Evolutionary conservation across 2,329 filamentous ascomycete species (phyloP).

Genomic region (Westerdykella ornata): DNA sequence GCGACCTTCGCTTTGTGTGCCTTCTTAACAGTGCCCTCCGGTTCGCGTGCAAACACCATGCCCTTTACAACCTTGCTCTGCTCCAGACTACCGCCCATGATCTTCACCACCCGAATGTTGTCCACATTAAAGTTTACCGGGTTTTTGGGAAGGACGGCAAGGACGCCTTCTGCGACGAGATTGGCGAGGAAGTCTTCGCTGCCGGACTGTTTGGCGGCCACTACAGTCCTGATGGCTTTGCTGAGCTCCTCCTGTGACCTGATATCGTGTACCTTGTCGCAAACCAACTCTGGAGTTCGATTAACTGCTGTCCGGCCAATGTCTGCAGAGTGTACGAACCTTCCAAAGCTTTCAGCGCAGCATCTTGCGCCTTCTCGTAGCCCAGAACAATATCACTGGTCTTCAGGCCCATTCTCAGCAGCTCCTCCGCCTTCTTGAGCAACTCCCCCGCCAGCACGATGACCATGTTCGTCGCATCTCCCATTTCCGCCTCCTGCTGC

Average conservation of each 20-base stretch:
- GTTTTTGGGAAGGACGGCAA: conserved; percentile 92
- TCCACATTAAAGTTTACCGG: conserved; percentile 96
- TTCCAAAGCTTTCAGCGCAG: conserved; percentile 77
- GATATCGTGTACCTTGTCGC: conserved; percentile 85
- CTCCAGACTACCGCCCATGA: conserved; percentile 93
- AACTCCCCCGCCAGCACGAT: conserved; percentile 93
- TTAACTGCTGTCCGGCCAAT: conserved; percentile 3
- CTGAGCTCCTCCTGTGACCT: conserved; percentile 73
- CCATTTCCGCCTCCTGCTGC: conserved; percentile 98
- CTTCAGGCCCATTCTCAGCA: conserved; percentile 94
- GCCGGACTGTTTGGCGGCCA: conserved; percentile 94
- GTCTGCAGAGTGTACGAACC: conserved; percentile 35
- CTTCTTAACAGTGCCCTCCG: conserved; percentile 85
- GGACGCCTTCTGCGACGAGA: conserved; percentile 75
- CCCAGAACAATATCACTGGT: conserved; percentile 95
- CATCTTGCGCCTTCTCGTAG: conserved; percentile 89
- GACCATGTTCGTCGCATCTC: conserved; percentile 94
- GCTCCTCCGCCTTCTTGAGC: conserved; percentile 92
- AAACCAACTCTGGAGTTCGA: conserved; percentile 58
- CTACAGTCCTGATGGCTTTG: conserved; percentile 92
- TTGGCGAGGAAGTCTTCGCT: conserved; percentile 81
- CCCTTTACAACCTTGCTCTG: conserved; percentile 93
- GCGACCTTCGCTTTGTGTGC: conserved; percentile 89
- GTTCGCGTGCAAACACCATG: conserved; percentile 96
- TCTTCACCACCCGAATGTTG: conserved; percentile 98